Evolutionary conservation across 441 rosid genomes (phyloP).

Genomic region (Geranium incanum): DNA sequence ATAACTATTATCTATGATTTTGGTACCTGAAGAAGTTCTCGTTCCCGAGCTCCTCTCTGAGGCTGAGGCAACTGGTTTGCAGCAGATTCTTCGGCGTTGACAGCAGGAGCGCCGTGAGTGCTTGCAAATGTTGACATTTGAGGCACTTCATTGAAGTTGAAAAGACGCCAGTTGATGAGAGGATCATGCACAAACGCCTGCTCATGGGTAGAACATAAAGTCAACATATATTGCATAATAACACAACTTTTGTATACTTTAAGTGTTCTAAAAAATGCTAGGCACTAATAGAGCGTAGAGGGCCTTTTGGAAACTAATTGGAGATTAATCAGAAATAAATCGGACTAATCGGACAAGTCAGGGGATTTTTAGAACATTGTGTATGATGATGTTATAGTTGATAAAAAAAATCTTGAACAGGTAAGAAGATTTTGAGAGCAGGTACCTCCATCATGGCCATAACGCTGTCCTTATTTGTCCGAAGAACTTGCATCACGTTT

Average conservation of each 20-base stretch:
- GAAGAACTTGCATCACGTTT: conserved; percentile 99
- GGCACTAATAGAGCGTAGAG: too few species aligned
- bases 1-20: neutral
- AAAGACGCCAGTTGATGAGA: conserved; percentile 99
- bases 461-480: conserved; percentile 84
- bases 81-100: conserved; percentile 60
- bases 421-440: neutral
- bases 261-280: too few species aligned
- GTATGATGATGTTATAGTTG: too few species aligned
- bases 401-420: too few species aligned
- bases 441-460: conserved; percentile 99
- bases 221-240: conserved; percentile 14
- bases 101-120: conserved; percentile 35
- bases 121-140: conserved; percentile 65
- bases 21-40: conserved; percentile 86
- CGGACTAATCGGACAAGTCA: too few species aligned
- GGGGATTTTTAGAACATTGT: too few species aligned
- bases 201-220: conserved; percentile 8
- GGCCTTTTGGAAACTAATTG: too few species aligned
- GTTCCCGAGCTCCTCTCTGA: conserved; percentile 88
- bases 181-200: conserved; percentile 99
- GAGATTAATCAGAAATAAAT: too few species aligned
- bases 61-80: conserved; percentile 77
- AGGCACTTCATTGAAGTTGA: conserved; percentile 94
- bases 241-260: neutral